Conservation (phyloP, 768 basidiomycete species). For the Pleurotus citrinopileatus region DNA sequence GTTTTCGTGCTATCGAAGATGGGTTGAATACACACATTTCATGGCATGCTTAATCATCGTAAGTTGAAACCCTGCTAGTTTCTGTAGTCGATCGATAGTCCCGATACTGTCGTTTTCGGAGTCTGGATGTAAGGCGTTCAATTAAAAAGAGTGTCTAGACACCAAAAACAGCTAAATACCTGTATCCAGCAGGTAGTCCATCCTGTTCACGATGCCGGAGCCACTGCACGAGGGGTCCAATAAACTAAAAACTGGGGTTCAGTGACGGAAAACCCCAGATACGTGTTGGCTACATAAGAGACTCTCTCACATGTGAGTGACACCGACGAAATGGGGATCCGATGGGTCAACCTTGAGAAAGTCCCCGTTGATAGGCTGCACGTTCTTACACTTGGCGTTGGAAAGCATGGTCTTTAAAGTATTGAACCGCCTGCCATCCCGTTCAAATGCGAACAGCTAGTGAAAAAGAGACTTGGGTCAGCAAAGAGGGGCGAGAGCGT, state of each 20-base stretch:
- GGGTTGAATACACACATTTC: constrained; percentile 59
- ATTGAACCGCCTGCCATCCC: constrained; percentile 75
- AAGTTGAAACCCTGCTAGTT: constrained; percentile 86
- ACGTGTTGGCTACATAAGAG: too few relatives aligned
- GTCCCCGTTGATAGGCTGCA: constrained; percentile 71
- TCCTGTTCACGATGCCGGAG: constrained; percentile 86
- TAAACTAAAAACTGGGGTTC: constrained; percentile 44
- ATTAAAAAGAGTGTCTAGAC: constrained; percentile 4
- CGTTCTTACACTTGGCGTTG: constrained; percentile 84
- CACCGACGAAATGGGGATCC: constrained; percentile 56
- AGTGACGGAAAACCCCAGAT: background rate
- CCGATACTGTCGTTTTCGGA: constrained; percentile 49
- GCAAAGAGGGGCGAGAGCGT: background rate
- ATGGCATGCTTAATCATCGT: constrained; percentile 93
- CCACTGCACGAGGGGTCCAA: constrained; percentile 97
- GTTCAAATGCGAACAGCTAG: constrained; percentile 74
- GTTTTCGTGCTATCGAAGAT: constrained; percentile 14
- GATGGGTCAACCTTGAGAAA: constrained; percentile 78
- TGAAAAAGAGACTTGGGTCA: background rate
- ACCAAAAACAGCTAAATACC: constrained; percentile 40
- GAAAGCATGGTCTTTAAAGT: constrained; percentile 84
- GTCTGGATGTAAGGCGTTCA: constrained; percentile 31
- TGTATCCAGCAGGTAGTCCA: constrained; percentile 78
- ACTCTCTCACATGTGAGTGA: constrained; percentile 81
- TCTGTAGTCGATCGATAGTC: constrained; percentile 70